phyloP scores from a whole-genome alignment of 2,329 filamentous ascomycete genomes.

The Aureobasidium mangrovei region DNA sequence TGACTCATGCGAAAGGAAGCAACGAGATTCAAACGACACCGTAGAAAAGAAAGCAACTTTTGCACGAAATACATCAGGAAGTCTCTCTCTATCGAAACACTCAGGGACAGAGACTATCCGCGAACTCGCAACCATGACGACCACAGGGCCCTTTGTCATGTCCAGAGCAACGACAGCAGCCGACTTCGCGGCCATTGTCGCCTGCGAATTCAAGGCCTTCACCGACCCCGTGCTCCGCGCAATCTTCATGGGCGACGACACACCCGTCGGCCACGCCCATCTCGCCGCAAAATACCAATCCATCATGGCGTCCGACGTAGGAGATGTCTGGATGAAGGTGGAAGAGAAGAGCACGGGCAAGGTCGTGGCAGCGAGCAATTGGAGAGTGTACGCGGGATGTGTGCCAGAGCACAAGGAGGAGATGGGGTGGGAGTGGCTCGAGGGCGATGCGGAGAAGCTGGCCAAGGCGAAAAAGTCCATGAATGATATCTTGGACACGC shows the following conservation, averaged over 20 bases:
- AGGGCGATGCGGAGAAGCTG: slow-evolving; percentile 13
- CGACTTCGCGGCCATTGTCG: slow-evolving; percentile 7
- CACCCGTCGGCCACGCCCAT: slow-evolving; percentile 10
- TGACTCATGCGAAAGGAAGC: too few relatives aligned
- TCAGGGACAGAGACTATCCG: too few relatives aligned
- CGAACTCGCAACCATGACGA: background rate
- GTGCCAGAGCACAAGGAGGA: slow-evolving; percentile 17
- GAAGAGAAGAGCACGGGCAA: slow-evolving; percentile 20
- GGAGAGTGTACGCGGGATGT: slow-evolving; percentile 21
- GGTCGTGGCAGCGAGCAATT: slow-evolving; percentile 26
- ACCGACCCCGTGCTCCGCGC: slow-evolving; percentile 3
- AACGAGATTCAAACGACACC: too few relatives aligned
- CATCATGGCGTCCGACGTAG: slow-evolving; percentile 18
- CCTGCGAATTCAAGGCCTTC: slow-evolving; percentile 6
- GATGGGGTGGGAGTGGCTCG: slow-evolving; percentile 14
- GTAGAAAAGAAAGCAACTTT: too few relatives aligned
- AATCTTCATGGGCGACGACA: slow-evolving; percentile 22
- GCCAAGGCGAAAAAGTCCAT: slow-evolving; percentile 1
- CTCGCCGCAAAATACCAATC: slow-evolving; percentile 15
- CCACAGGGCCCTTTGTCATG: slow-evolving; percentile 1
- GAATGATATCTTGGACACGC: slow-evolving; percentile 13
- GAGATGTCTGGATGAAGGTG: slow-evolving; percentile 26
- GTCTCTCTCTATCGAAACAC: too few relatives aligned
- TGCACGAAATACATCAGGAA: too few relatives aligned
- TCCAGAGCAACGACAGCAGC: background rate